Base-by-base conservation (phyloP, 176 grass and related monocot species). In the Rhynchospora breviuscula region DNA sequence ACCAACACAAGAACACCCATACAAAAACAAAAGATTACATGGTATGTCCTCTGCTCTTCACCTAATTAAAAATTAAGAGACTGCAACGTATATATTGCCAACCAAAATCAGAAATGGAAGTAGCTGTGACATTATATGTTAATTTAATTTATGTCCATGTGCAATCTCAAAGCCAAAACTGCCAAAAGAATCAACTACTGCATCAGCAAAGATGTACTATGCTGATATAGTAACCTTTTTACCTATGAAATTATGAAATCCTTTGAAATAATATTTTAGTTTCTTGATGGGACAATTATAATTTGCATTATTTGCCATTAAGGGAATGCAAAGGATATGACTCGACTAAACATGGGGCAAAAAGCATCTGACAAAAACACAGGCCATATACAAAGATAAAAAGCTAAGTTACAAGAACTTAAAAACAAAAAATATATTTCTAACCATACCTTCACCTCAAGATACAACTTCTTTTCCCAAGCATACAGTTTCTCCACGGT, bases 381-480 rank as follows among this genome's bases (percentile, higher is more conserved):
- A 81, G 46, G 19, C 79, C 79, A 63, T 52, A 63, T 23, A 82
- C 63, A 82, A 67, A 67, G 8, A 82, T 62, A n/a, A 72, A 81
- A 63, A 78, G 18, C 8, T 53, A 83, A 75, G 44, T 29, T 40
- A 17, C 21, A 67, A 35, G 69, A 84, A 84, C 64, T 44, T 15
- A 25, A 62, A 40, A 67, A 53, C n/a, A 59, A 7, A 59, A 58
- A 6, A 23, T 31, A 47, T 52, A 57, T 63, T 9, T 21, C 43
- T 73, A 83, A 72, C 58, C 66, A 75, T 86, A 98, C 96, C 96
- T 91, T 98, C 67, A 98, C 96, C 75, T 98, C 96, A 85, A 93
- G 91, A 79, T 91, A 95, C 76, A 98, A 84, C 82, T 95, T 98
- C 91, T 95, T 98, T 89, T 98, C 96, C 96, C 96, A 98, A 52